phyloP scores from a whole-genome alignment of 139 green algal genomes.

The Picochlorum sp. region DNA sequence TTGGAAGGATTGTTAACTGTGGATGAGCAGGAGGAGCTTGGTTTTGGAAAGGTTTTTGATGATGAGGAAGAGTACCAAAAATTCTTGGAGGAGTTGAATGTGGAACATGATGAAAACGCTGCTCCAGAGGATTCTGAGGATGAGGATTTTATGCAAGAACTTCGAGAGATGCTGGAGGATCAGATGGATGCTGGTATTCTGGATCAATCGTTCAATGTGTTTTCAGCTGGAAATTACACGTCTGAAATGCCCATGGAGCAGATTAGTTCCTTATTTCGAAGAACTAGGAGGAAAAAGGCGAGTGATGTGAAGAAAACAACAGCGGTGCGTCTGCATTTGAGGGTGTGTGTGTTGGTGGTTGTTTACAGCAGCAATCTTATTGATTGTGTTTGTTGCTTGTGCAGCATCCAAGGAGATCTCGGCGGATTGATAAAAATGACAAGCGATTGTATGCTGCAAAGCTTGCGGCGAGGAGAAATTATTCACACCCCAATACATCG shows the following conservation, averaged over 20 bases:
- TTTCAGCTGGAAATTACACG: not conserved
- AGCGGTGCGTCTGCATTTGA: not conserved
- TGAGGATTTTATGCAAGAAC: constrained; percentile 3
- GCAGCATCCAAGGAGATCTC: not conserved
- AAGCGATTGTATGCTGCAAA: constrained; percentile 4
- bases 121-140: not conserved
- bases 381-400: not conserved
- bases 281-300: not conserved
- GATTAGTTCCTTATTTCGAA: not conserved
- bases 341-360: not conserved
- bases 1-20: constrained; percentile 3
- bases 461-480: not conserved
- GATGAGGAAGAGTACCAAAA: constrained; percentile 2
- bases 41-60: constrained; percentile 1
- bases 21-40: not conserved
- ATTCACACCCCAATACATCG: not conserved
- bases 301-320: not conserved
- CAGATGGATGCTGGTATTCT: not conserved
- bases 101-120: not conserved
- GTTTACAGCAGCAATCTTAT: too few species aligned
- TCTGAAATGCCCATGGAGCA: constrained; percentile 4
- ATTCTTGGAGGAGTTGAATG: not conserved
- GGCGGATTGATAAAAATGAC: not conserved
- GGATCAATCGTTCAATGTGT: too few species aligned
- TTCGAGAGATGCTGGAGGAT: constrained; percentile 2